phyloP scores from a whole-genome alignment of 306 rosid genomes.

The Hippophae gyantsensis region DNA sequence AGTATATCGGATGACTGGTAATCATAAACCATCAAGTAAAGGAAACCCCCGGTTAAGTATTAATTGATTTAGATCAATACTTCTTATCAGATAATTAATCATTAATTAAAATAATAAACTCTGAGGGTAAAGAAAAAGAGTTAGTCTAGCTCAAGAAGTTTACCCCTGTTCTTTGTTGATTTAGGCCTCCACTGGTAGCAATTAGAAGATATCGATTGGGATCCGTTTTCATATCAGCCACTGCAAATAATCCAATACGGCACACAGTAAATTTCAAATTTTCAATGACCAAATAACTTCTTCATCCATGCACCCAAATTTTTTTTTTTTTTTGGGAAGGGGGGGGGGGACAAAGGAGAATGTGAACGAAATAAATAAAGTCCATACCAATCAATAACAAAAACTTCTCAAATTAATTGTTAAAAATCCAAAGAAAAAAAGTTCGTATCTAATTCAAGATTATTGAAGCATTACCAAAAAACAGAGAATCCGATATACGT shows the following conservation, averaged over 20 bases:
- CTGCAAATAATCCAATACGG: constrained; percentile 28
- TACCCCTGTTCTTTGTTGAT: constrained; percentile 99
- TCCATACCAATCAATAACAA: no score
- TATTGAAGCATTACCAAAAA: neutral
- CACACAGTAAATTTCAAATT: constrained; percentile 6
- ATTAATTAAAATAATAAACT: neutral
- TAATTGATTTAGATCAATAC: no score
- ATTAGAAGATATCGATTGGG: constrained; percentile 61
- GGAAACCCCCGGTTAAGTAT: no score
- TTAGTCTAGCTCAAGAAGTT: constrained; percentile 4
- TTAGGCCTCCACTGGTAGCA: constrained; percentile 82
- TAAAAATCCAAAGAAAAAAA: no score
- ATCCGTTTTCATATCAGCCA: constrained; percentile 55
- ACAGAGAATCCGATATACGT: constrained; percentile 6
- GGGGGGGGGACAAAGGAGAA: no score
- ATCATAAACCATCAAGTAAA: no score
- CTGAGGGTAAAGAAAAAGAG: neutral
- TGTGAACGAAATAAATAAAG: no score
- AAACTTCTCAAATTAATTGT: no score
- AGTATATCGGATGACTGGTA: no score
- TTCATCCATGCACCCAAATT: no score
- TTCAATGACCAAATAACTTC: constrained; percentile 1
- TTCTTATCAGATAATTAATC: neutral
- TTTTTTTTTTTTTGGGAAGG: no score
- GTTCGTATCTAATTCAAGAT: no score